phyloP scores from a whole-genome alignment of 352 stramenopile genomes.

The Albugo laibachii region DNA sequence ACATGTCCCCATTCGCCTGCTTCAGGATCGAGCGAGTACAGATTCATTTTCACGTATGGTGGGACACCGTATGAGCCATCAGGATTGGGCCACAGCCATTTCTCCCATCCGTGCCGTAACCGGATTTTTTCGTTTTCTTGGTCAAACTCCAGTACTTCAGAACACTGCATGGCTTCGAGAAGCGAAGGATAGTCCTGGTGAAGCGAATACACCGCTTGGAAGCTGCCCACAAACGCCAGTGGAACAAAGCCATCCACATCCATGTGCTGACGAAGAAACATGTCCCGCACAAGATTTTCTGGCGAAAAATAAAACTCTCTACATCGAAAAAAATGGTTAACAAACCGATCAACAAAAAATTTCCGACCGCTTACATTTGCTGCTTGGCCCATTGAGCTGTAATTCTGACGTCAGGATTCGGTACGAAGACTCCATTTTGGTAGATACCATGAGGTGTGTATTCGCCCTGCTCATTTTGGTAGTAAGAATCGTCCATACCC shows the following conservation, averaged over 20 bases:
- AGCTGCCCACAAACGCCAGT: constrained; percentile 76
- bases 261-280: constrained; percentile 74
- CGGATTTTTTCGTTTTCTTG: constrained; percentile 81
- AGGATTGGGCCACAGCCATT: constrained; percentile 79
- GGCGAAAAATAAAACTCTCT: constrained; percentile 79
- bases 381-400: constrained; percentile 64
- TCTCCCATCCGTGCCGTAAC: constrained; percentile 63
- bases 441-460: constrained; percentile 19
- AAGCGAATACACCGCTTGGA: constrained; percentile 70
- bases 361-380: constrained; percentile 42
- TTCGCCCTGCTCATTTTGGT: too few relatives aligned
- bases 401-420: constrained; percentile 37
- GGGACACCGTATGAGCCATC: constrained; percentile 74
- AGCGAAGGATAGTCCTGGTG: constrained; percentile 75
- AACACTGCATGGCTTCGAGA: constrained; percentile 43
- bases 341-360: too few relatives aligned
- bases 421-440: constrained; percentile 65
- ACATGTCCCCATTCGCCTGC: too few relatives aligned
- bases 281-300: constrained; percentile 69
- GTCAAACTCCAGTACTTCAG: constrained; percentile 55
- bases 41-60: constrained; percentile 64
- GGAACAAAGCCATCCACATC: constrained; percentile 77
- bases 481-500: background rate
- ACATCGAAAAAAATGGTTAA: too few relatives aligned
- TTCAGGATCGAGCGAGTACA: too few relatives aligned